Evolutionary conservation across 257 asterid genomes (phyloP).

Genomic region (Mentha longifolia): DNA sequence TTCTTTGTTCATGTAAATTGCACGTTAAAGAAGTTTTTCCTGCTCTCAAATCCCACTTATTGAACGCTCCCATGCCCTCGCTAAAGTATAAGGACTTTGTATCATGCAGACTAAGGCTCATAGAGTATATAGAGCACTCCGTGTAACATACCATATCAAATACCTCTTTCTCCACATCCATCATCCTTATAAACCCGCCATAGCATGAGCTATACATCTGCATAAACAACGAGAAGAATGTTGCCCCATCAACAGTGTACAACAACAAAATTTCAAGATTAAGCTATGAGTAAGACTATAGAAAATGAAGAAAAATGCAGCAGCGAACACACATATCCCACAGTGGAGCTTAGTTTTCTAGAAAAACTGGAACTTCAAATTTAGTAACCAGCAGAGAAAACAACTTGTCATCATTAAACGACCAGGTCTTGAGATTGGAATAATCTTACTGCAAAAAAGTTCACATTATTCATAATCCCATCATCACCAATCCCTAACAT

Average conservation of each 20-base stretch:
- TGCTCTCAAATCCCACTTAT: constrained; percentile 67
- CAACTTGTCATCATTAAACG: neutral
- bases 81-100: constrained; percentile 58
- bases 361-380: neutral
- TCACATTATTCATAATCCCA: neutral
- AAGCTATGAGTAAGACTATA: neutral
- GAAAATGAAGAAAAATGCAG: neutral
- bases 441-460: neutral
- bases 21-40: constrained; percentile 59
- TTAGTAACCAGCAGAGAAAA: neutral
- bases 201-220: constrained; percentile 90
- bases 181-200: constrained; percentile 75
- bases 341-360: constrained; percentile 8
- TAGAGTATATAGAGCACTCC: constrained; percentile 54
- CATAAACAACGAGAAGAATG: constrained; percentile 34
- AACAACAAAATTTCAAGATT: neutral
- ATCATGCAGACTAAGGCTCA: constrained; percentile 55
- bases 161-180: constrained; percentile 80
- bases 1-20: constrained; percentile 65
- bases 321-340: neutral
- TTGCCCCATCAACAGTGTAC: constrained; percentile 2
- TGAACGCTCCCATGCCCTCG: constrained; percentile 66
- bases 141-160: constrained; percentile 63
- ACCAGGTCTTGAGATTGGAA: neutral
- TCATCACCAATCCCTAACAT: neutral